Percentiles rank a stretch among this genome's conserved stretches.
Evolutionary conservation across 805 yeast species (phyloP).

Genomic region (Debaryomyces maramus): DNA sequence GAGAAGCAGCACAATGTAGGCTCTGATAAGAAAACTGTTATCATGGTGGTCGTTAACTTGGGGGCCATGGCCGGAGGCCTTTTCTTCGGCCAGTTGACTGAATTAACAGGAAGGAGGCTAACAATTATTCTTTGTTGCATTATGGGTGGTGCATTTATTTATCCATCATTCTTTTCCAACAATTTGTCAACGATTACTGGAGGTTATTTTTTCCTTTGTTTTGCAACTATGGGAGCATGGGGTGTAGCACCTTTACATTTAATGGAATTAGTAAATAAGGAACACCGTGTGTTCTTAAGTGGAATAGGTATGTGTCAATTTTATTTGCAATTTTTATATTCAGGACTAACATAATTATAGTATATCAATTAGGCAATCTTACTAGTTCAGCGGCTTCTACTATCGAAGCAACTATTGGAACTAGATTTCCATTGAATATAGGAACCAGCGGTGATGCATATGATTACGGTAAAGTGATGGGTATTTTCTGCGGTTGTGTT

Average conservation of each 20-base stretch:
- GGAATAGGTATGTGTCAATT: conserved; percentile 42
- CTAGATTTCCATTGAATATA: conserved; percentile 36
- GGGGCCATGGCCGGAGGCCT: conserved; percentile 44
- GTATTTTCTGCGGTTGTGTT: conserved; percentile 64
- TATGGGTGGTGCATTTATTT: conserved; percentile 41
- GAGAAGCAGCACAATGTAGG: conserved; percentile 32
- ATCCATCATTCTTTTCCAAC: conserved; percentile 35
- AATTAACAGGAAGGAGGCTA: conserved; percentile 37
- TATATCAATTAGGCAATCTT: conserved; percentile 69
- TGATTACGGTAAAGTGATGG: conserved; percentile 57
- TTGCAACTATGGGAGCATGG: conserved; percentile 68
- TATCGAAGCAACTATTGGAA: conserved; percentile 62
- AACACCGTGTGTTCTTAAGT: conserved; percentile 58
- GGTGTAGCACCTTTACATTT: conserved; percentile 65
- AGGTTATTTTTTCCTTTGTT: conserved; percentile 60
- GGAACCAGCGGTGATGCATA: conserved; percentile 24
- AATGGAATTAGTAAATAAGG: conserved; percentile 62
- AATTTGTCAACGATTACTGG: conserved; percentile 48
- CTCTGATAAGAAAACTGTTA: conserved; percentile 34
- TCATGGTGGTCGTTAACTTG: conserved; percentile 38
- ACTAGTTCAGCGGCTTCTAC: conserved; percentile 67
- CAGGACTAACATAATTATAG: conserved; percentile 9
- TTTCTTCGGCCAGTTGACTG: conserved; percentile 44
- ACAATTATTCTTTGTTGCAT: conserved; percentile 30
- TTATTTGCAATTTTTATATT: too few relatives aligned